Conservation (phyloP, 257 asterid species). For the Gardenia jasminoides region DNA sequence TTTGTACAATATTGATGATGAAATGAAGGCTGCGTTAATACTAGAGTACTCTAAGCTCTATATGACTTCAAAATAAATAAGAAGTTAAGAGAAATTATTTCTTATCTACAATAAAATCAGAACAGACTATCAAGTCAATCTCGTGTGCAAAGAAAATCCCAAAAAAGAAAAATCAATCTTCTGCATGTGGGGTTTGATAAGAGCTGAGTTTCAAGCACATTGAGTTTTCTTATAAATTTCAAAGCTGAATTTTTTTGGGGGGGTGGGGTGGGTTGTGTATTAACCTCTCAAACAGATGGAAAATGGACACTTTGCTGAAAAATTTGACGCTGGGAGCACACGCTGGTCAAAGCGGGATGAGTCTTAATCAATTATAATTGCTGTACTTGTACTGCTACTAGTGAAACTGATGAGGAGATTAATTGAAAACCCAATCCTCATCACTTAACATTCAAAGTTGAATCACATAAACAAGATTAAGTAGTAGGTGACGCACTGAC, state of each 20-base stretch:
- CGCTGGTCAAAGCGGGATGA: slow-evolving; percentile 17
- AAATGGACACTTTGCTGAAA: slow-evolving; percentile 5
- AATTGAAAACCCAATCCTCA: neutral
- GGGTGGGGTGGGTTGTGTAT: too few relatives aligned
- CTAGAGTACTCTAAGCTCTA: too few relatives aligned
- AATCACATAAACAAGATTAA: neutral
- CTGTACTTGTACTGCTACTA: slow-evolving; percentile 1
- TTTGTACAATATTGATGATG: too few relatives aligned
- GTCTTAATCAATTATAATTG: slow-evolving; percentile 18
- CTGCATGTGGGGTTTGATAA: neutral
- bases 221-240: neutral
- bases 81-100: too few relatives aligned
- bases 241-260: neutral
- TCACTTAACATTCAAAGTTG: slow-evolving; percentile 6
- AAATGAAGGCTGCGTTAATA: too few relatives aligned
- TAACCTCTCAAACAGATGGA: slow-evolving; percentile 4
- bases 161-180: neutral
- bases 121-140: neutral
- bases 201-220: neutral
- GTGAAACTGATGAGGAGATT: slow-evolving; percentile 4
- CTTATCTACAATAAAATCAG: too few relatives aligned
- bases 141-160: neutral
- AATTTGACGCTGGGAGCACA: slow-evolving; percentile 23
- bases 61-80: too few relatives aligned
- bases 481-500: slow-evolving; percentile 16